Evolutionary conservation across 2,329 filamentous ascomycete genomes (phyloP), one percentile per base, ranked within the genome.

Genomic region (Botrytis paeoniae): DNA sequence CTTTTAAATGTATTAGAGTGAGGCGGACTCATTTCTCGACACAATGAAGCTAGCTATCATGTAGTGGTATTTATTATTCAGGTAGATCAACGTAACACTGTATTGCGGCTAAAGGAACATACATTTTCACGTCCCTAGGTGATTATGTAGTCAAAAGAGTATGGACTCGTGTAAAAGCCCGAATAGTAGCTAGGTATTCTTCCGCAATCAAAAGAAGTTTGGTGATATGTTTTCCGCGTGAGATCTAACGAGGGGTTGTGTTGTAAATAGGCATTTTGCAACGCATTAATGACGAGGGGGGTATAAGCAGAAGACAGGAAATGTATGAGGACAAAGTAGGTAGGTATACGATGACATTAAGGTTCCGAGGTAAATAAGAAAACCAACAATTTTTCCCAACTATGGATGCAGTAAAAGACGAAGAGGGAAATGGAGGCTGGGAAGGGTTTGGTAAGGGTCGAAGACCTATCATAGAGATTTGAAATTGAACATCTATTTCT

Each of bases 351-450:
- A 37, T 60, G 66, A 59, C 45, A 25, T 8, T 16, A 70, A 35
- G 32, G 29, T 45, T 70, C 68, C 48, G 29, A 45, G 35, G 37
- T 60, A 51, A 29, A 60, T 59, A 69, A 3, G 5, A 37, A 51
- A 43, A 8, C 22, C 37, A 63, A 63, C 37, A 43, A 39, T 5
- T 0, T 63, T 51, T 65, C 29, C 29, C 63, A 37, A 37, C 63
- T 51, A n/a, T 7, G 12, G 14, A 71, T 71, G 69, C 69, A 65
- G 61, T 45, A 41, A 22, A 25, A 65, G 48, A 54, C 61, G 20
- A 71, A 66, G 70, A 66, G 45, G 70, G 70, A 43, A 66, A 66
- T 10, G 22, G 63, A 35, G 22, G 43, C 22, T 51, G 63, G 63
- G 14, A n/a, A 16, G 22, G 14, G 22, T 6, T 51, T 29, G 43